Conservation (phyloP, 768 basidiomycete genomes). For the Lyophyllum semitale region DNA sequence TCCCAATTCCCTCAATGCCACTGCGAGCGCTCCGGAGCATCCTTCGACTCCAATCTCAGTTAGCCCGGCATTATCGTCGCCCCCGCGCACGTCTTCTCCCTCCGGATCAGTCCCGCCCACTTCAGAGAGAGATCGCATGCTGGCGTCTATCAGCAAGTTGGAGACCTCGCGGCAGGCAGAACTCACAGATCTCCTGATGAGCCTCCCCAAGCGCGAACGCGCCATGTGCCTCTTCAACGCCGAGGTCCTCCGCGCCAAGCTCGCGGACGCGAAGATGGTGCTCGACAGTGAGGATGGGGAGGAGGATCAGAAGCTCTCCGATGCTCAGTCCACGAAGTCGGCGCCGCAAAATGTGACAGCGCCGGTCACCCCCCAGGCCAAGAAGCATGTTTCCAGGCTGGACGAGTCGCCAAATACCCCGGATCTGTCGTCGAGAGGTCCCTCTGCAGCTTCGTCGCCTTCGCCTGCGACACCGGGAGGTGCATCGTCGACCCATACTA, state of each 20-base stretch:
- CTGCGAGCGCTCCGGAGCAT: constrained; percentile 88
- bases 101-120: constrained; percentile 58
- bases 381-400: constrained; percentile 45
- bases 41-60: constrained; percentile 85
- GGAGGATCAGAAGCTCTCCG: constrained; percentile 29
- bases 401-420: constrained; percentile 72
- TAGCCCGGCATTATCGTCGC: constrained; percentile 73
- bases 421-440: constrained; percentile 72
- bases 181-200: constrained; percentile 81
- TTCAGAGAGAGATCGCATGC: constrained; percentile 78
- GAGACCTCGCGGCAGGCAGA: constrained; percentile 62
- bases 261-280: constrained; percentile 81
- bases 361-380: constrained; percentile 58
- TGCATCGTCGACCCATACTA: constrained; percentile 48
- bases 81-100: constrained; percentile 83
- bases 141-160: constrained; percentile 62
- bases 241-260: constrained; percentile 75
- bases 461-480: constrained; percentile 61
- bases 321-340: constrained; percentile 17
- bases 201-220: constrained; percentile 83
- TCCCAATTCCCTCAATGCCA: constrained; percentile 62
- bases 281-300: constrained; percentile 71
- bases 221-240: constrained; percentile 90
- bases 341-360: constrained; percentile 14
- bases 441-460: constrained; percentile 73